Evolutionary conservation across 1,139 yeast genomes (phyloP).

Genomic region (Hemisphaericaspora xylofermentans): DNA sequence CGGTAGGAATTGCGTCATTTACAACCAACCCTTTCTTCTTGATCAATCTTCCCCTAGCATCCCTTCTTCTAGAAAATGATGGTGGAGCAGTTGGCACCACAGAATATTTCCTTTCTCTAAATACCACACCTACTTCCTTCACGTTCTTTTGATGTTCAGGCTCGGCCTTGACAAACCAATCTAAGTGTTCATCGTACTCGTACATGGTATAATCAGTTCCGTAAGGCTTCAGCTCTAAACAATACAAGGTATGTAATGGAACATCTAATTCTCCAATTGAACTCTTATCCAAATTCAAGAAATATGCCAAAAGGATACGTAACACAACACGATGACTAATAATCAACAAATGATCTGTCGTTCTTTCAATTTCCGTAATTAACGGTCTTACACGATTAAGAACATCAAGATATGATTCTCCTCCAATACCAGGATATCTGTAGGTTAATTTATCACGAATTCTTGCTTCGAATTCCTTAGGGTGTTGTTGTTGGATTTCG

Average conservation of each 20-base stretch:
- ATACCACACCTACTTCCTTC: constrained; percentile 66
- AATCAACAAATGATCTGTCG: constrained; percentile 80
- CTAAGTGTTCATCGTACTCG: constrained; percentile 75
- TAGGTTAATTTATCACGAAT: constrained; percentile 74
- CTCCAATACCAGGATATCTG: constrained; percentile 96
- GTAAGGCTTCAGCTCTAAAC: constrained; percentile 89
- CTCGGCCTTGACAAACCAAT: constrained; percentile 76
- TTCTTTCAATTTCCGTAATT: constrained; percentile 88
- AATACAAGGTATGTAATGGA: constrained; percentile 86
- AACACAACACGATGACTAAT: constrained; percentile 91
- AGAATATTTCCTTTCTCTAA: constrained; percentile 64
- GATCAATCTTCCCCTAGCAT: constrained; percentile 3
- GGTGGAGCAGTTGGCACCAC: constrained; percentile 77
- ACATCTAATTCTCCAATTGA: constrained; percentile 88
- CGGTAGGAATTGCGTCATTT: background rate
- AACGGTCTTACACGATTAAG: constrained; percentile 86
- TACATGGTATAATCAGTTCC: constrained; percentile 92
- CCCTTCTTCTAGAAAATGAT: constrained; percentile 14
- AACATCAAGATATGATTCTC: constrained; percentile 92
- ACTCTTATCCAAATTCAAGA: constrained; percentile 78
- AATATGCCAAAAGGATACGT: constrained; percentile 82
- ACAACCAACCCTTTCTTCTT: background rate
- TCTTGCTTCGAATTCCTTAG: constrained; percentile 77
- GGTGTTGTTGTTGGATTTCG: constrained; percentile 69
- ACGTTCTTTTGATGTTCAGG: constrained; percentile 61